Percentiles rank a stretch among this genome's conserved stretches.
Conservation (phyloP, 148 eudicot species). For the Agrostemma githago region DNA sequence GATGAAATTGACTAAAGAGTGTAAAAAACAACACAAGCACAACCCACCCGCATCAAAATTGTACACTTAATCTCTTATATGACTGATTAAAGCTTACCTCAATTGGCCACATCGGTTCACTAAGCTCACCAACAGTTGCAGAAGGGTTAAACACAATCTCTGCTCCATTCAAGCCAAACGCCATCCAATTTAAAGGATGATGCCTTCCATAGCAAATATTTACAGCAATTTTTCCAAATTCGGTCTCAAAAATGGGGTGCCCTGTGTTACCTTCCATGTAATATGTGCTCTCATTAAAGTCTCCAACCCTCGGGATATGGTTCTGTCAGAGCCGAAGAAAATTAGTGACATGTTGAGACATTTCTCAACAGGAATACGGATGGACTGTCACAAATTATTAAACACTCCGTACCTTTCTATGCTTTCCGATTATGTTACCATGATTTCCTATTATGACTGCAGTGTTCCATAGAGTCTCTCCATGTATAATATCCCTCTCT, state of each 20-base stretch:
- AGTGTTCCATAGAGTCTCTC: slow-evolving; percentile 94
- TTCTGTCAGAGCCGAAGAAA: slow-evolving; percentile 50
- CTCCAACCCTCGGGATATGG: slow-evolving; percentile 96
- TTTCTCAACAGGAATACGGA: not conserved
- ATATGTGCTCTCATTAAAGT: slow-evolving; percentile 95
- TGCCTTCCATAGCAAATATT: slow-evolving; percentile 98
- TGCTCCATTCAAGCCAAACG: slow-evolving; percentile 96
- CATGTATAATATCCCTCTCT: slow-evolving; percentile 83
- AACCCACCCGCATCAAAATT: not conserved
- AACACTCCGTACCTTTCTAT: slow-evolving; percentile 55
- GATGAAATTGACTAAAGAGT: not conserved
- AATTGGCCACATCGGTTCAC: slow-evolving; percentile 99
- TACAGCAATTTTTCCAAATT: slow-evolving; percentile 82
- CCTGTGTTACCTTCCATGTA: slow-evolving; percentile 99
- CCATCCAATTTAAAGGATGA: slow-evolving; percentile 95
- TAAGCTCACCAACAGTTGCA: slow-evolving; percentile 96
- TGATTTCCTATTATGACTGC: slow-evolving; percentile 86
- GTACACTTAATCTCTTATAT: not conserved
- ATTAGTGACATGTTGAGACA: slow-evolving; percentile 1
- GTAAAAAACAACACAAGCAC: not conserved
- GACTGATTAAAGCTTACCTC: slow-evolving; percentile 47
- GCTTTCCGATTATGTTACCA: slow-evolving; percentile 90
- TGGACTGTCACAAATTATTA: not conserved
- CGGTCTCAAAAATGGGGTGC: slow-evolving; percentile 94
- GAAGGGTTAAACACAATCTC: slow-evolving; percentile 95